Evolutionary conservation across 2,329 filamentous ascomycete genomes (phyloP).

Genomic region (Colletotrichum ledebouriae): DNA sequence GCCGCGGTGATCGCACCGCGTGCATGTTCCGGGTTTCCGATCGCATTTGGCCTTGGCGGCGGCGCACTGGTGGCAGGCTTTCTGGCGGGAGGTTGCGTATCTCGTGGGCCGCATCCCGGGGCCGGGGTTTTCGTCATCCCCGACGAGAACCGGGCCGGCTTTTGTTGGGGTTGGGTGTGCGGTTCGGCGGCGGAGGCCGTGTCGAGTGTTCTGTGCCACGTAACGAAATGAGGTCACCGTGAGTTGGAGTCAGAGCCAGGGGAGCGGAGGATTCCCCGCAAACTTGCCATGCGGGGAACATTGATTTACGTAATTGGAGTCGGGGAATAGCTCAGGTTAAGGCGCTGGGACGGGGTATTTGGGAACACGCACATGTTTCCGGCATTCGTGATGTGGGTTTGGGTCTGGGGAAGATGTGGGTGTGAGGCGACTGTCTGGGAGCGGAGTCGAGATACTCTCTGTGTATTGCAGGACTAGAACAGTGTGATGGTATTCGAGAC

Average conservation of each 20-base stretch:
- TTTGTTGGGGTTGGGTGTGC: background rate
- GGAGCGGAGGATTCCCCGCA: slow-evolving; percentile 10
- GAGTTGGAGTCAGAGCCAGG: background rate
- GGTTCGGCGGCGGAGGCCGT: background rate
- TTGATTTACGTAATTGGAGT: slow-evolving; percentile 20
- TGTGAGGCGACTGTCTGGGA: background rate
- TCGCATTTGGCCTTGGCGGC: slow-evolving; percentile 57
- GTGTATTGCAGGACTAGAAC: background rate
- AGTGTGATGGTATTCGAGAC: no score
- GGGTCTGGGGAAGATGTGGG: slow-evolving; percentile 20
- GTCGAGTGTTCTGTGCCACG: background rate
- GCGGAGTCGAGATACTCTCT: background rate
- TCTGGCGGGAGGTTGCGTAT: slow-evolving; percentile 56
- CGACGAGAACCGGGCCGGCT: slow-evolving; percentile 19
- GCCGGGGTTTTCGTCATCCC: background rate
- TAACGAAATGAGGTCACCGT: slow-evolving; percentile 21
- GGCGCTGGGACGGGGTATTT: slow-evolving; percentile 2
- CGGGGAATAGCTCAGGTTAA: slow-evolving; percentile 1
- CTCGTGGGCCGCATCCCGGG: slow-evolving; percentile 42
- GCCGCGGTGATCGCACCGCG: slow-evolving; percentile 49
- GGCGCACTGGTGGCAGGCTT: slow-evolving; percentile 55
- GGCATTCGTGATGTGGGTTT: background rate
- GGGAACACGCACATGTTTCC: slow-evolving; percentile 7
- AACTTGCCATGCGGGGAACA: slow-evolving; percentile 20
- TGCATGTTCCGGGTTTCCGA: slow-evolving; percentile 50